These are phyloP conservation scores for Fusarium ramigenum DNA, from an alignment of 2,329 filamentous ascomycete genomes.

Conservation along the genomic window DNA sequence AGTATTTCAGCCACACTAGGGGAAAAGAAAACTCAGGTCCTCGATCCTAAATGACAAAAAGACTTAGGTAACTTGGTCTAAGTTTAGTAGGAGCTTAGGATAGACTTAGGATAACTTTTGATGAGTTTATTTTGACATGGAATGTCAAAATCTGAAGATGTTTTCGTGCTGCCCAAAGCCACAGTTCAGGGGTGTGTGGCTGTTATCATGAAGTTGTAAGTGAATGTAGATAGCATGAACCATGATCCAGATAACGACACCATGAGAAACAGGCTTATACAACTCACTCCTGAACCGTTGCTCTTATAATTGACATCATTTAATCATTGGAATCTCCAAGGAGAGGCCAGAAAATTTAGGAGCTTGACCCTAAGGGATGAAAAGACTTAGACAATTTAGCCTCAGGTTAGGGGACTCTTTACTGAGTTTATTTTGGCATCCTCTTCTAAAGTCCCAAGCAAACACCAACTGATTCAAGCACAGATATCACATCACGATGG, in stretches of 20 bases:
- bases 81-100: background rate
- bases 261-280: background rate
- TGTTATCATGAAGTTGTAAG: background rate
- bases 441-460: background rate
- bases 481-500: background rate
- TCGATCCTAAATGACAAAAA: background rate
- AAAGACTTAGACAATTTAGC: background rate
- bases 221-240: background rate
- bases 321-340: rapidly evolving
- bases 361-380: background rate
- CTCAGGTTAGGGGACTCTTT: background rate
- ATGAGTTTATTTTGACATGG: background rate
- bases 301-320: background rate
- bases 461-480: background rate
- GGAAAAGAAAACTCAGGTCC: background rate
- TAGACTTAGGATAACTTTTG: background rate
- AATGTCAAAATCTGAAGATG: background rate
- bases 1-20: background rate
- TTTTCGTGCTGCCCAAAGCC: background rate
- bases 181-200: slow-evolving; percentile 8
- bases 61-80: background rate
- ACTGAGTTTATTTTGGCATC: background rate
- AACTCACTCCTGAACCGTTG: too few species aligned
- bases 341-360: background rate
- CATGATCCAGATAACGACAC: background rate